These are phyloP conservation scores for Coemansia nantahalensis DNA, from an alignment of 192 early-diverging fungal species.

Conservation along the genomic window DNA sequence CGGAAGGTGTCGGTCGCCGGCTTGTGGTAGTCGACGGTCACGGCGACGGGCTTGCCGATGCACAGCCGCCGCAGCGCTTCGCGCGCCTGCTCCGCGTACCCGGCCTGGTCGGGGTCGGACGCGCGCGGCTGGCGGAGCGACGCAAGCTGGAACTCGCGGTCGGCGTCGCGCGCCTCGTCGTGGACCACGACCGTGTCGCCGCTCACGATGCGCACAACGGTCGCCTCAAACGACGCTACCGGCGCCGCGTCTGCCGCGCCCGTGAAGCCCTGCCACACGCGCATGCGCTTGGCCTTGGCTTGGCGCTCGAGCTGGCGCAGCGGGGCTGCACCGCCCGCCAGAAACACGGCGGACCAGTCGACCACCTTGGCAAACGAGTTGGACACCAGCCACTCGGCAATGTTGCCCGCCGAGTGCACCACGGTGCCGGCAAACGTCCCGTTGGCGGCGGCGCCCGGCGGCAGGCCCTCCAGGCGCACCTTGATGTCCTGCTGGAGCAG, in stretches of 20 bases:
- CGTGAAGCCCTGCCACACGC: conserved; percentile 69
- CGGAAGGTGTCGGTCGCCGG: conserved; percentile 86
- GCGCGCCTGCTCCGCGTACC: conserved; percentile 83
- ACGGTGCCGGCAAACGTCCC: conserved; percentile 78
- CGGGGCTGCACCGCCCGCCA: conserved; percentile 56
- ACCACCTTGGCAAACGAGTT: conserved; percentile 82
- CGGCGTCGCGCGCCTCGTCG: conserved; percentile 33
- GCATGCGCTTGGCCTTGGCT: conserved; percentile 76
- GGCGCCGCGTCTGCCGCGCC: conserved; percentile 6
- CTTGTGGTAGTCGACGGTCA: conserved; percentile 78
- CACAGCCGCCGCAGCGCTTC: conserved; percentile 84
- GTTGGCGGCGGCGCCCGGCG: conserved; percentile 47
- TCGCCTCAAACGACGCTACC: conserved; percentile 45
- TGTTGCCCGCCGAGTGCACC: conserved; percentile 84
- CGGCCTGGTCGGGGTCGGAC: conserved; percentile 70
- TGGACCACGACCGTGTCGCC: conserved; percentile 61
- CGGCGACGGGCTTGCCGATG: conserved; percentile 82
- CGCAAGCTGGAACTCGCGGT: conserved; percentile 60
- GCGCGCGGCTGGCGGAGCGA: conserved; percentile 65
- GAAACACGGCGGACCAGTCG: conserved; percentile 79
- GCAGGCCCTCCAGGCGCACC: conserved; percentile 76
- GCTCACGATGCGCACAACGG: conserved; percentile 59
- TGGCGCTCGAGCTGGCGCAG: conserved; percentile 76
- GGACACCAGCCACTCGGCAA: conserved; percentile 80
- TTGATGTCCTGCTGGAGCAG: conserved; percentile 89